Conservation (phyloP, 768 basidiomycete species). For the Naganishia vaughanmartiniae region DNA sequence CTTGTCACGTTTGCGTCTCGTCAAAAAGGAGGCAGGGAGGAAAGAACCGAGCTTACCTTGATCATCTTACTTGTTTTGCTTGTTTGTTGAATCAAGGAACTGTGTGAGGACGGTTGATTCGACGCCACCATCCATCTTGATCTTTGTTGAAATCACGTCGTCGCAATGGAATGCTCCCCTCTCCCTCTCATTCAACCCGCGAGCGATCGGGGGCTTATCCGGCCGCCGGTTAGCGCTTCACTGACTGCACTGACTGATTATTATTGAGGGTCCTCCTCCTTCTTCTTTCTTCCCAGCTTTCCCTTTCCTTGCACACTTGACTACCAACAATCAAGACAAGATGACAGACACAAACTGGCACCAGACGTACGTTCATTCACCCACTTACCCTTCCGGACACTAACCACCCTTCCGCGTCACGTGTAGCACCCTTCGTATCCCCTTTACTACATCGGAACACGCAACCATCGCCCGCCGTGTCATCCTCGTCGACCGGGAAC, state of each 20-base stretch:
- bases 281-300: neutral
- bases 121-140: too few relatives aligned
- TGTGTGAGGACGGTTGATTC: too few relatives aligned
- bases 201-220: too few relatives aligned
- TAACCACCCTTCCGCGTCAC: too few relatives aligned
- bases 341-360: neutral
- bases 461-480: slow-evolving; percentile 76
- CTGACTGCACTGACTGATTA: too few relatives aligned
- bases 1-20: too few relatives aligned
- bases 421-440: slow-evolving; percentile 67
- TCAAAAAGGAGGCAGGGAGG: slow-evolving; percentile 14
- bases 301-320: neutral
- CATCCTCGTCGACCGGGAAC: slow-evolving; percentile 81
- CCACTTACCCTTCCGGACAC: neutral
- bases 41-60: slow-evolving; percentile 39
- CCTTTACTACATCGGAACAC: slow-evolving; percentile 70
- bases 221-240: too few relatives aligned
- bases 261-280: too few relatives aligned
- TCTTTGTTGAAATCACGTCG: too few relatives aligned
- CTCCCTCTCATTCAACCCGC: too few relatives aligned
- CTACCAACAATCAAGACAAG: neutral
- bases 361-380: neutral
- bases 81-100: too few relatives aligned
- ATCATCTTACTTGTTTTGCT: slow-evolving; percentile 43
- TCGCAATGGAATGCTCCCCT: too few relatives aligned